phyloP scores from a whole-genome alignment of 352 stramenopile species.

The Pythium myriotylum region DNA sequence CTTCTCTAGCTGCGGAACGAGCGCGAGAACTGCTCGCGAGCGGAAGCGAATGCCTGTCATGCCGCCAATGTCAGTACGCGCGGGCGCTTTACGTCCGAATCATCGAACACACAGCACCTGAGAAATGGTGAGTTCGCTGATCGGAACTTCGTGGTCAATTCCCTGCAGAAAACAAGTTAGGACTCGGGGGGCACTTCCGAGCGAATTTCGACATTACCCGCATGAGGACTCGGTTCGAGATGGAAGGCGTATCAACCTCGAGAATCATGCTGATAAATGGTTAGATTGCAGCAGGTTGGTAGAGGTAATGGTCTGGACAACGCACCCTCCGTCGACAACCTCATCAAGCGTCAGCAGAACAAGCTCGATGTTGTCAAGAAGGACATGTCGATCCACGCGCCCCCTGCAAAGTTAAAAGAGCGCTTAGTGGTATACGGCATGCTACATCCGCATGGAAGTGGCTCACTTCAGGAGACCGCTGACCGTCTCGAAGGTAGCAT shows the following conservation, averaged over 20 bases:
- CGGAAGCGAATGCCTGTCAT: constrained; percentile 76
- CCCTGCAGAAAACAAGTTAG: constrained; percentile 38
- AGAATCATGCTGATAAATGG: constrained; percentile 70
- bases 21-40: constrained; percentile 86
- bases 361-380: constrained; percentile 91
- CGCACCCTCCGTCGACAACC: constrained; percentile 88
- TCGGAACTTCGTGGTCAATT: constrained; percentile 87
- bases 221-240: constrained; percentile 92
- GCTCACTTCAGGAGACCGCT: constrained; percentile 87
- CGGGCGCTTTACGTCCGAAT: background rate
- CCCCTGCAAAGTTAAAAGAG: constrained; percentile 36
- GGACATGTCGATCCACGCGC: constrained; percentile 85
- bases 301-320: background rate
- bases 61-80: background rate
- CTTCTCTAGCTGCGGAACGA: constrained; percentile 83
- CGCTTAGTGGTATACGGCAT: background rate
- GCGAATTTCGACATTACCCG: constrained; percentile 52
- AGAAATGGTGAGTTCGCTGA: constrained; percentile 87
- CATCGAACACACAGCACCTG: constrained; percentile 41
- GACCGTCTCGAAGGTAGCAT: constrained; percentile 84
- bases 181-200: background rate
- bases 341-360: constrained; percentile 91
- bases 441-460: background rate
- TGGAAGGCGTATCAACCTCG: constrained; percentile 87
- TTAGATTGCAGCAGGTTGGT: too few species aligned